phyloP scores from a whole-genome alignment of 768 basidiomycete genomes.

The Rhodotorula babjevae region DNA sequence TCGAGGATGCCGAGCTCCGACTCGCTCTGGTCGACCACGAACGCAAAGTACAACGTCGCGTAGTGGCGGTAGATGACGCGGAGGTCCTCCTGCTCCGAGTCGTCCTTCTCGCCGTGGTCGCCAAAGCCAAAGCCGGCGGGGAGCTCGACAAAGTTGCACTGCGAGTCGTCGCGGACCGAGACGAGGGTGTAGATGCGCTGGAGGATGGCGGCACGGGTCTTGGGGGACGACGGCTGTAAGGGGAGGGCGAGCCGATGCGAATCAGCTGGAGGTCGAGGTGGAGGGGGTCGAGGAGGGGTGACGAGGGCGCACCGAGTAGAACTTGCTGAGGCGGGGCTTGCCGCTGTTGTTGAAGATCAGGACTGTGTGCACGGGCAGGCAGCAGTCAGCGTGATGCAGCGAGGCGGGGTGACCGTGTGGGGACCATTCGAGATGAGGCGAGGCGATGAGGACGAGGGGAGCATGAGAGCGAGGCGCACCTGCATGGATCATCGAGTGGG shows the following conservation, averaged over 20 bases:
- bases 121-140: slow-evolving; percentile 44
- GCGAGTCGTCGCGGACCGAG: slow-evolving; percentile 67
- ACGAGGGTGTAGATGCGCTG: slow-evolving; percentile 73
- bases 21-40: slow-evolving; percentile 92
- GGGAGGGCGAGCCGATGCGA: slow-evolving; percentile 20
- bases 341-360: slow-evolving; percentile 89
- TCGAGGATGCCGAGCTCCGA: slow-evolving; percentile 95
- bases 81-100: slow-evolving; percentile 50
- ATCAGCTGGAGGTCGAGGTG: slow-evolving; percentile 56
- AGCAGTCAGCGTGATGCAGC: not conserved
- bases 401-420: not conserved
- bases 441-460: no score
- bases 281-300: slow-evolving; percentile 43
- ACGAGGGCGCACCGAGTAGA: slow-evolving; percentile 65
- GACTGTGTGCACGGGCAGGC: slow-evolving; percentile 30
- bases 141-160: slow-evolving; percentile 94
- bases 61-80: slow-evolving; percentile 91
- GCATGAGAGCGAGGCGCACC: not conserved
- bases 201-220: slow-evolving; percentile 32
- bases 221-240: slow-evolving; percentile 36
- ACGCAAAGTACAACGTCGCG: slow-evolving; percentile 93
- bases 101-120: slow-evolving; percentile 31
- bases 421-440: not conserved
- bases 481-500: slow-evolving; percentile 27
- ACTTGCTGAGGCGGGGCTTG: slow-evolving; percentile 75